Evolutionary conservation across 2,329 filamentous ascomycete species (phyloP).

Genomic region (Trichoderma afroharzianum): DNA sequence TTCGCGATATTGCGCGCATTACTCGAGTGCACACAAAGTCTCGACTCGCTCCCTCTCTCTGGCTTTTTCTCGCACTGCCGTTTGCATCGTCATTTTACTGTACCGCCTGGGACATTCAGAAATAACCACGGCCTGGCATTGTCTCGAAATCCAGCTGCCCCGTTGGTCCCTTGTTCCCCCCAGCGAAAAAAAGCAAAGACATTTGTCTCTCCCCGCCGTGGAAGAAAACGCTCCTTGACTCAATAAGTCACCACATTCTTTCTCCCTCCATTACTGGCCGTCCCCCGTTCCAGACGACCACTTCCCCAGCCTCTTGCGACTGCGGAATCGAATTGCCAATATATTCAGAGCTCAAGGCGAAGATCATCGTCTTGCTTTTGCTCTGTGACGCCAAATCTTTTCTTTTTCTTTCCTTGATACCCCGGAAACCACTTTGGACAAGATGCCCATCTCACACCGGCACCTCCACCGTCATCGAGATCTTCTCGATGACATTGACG

Average conservation of each 20-base stretch:
- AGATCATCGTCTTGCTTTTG: constrained; percentile 21
- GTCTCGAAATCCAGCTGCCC: constrained; percentile 26
- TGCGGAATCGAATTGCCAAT: constrained; percentile 5
- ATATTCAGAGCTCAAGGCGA: constrained; percentile 13
- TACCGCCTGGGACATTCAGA: not conserved
- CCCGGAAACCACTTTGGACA: constrained; percentile 16
- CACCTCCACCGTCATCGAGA: constrained; percentile 28
- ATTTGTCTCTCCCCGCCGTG: constrained; percentile 21
- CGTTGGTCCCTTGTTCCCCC: constrained; percentile 18
- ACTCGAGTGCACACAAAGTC: constrained; percentile 1
- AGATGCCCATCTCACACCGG: constrained; percentile 31
- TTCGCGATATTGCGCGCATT: not conserved
- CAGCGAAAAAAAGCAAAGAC: constrained; percentile 23
- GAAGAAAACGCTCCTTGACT: constrained; percentile 22
- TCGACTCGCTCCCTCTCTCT: constrained; percentile 21
- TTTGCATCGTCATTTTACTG: not conserved
- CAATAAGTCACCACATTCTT: constrained; percentile 28
- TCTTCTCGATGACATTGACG: constrained; percentile 28
- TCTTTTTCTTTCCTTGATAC: not conserved
- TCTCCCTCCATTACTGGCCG: constrained; percentile 23
- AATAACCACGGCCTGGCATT: not conserved
- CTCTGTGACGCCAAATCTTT: not conserved
- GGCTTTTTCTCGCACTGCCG: not conserved
- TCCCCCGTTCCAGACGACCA: constrained; percentile 29
- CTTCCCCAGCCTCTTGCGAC: constrained; percentile 18